Evolutionary conservation across 2,329 filamentous ascomycete species (phyloP), one percentile per base, ranked within the genome.

Genomic region (Nemania sp.): DNA sequence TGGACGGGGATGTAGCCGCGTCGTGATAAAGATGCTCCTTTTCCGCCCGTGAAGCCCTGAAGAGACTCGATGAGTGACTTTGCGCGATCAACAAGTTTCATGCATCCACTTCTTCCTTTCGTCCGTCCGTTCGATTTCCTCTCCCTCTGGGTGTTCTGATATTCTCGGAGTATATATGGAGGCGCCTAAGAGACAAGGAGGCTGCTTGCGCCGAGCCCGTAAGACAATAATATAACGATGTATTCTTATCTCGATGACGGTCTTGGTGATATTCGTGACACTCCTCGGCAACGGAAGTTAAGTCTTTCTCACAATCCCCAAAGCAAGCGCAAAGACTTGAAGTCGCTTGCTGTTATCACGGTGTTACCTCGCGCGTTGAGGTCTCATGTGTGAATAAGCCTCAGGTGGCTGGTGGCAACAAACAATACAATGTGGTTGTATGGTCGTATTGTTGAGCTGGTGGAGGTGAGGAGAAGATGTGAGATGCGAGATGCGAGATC

Each of bases 241-340:
- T 29, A 29, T n/a, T n/a, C 25, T 29, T 29, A 29, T 29, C 7
- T 7, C 15, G 13, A 43, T 20, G 13, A 43, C 13, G 13, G 13
- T n/a, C 35, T 39, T 13, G 35, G 7, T 29, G 25, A 29, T 39
- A 39, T 12, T 39, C 35, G 5, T 11, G 35, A 39, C 7, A 20
- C 9, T 20, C 3, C 4, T 20, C 17, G 3, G 3, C 25, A 29
- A 17, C 18, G 3, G 17, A 45, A 32, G n/a, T n/a, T 21, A 18
- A 83, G 83, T 85, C 83, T 86, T 86, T 86, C 80, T 83, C 65
- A 73, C 77, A 75, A 79, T 12, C 78, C 79, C 69, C 71, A 69
- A n/a, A 84, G 82, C 83, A 86, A 86, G 82, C 83, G 84, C 84
- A 87, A 87, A 87, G 84, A 86, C 84, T 83, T 69, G 67, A 86